phyloP scores from a whole-genome alignment of 441 rosid genomes.

The Populus trichocarpa region DNA sequence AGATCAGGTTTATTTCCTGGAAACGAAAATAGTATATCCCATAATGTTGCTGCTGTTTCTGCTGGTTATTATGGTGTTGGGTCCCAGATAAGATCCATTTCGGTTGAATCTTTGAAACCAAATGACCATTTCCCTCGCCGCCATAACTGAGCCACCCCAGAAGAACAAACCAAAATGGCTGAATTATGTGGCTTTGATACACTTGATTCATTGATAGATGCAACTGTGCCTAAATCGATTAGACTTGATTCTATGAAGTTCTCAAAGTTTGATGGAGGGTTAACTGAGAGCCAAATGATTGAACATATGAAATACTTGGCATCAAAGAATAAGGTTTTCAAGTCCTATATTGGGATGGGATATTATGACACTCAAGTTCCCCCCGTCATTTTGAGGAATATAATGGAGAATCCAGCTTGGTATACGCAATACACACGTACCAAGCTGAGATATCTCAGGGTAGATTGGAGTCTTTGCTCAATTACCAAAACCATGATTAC shows the following conservation, averaged over 20 bases:
- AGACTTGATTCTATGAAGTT: slow-evolving; percentile 80
- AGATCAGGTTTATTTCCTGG: slow-evolving; percentile 36
- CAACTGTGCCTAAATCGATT: slow-evolving; percentile 91
- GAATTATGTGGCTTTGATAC: slow-evolving; percentile 63
- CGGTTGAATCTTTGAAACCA: slow-evolving; percentile 69
- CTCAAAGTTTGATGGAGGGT: slow-evolving; percentile 73
- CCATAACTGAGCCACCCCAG: slow-evolving; percentile 88
- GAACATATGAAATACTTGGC: slow-evolving; percentile 72
- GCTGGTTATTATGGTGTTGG: slow-evolving; percentile 24
- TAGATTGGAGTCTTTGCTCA: slow-evolving; percentile 82
- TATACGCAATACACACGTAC: slow-evolving; percentile 92
- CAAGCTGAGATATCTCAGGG: slow-evolving; percentile 98
- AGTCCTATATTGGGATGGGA: slow-evolving; percentile 93
- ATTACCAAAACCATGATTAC: slow-evolving; percentile 81
- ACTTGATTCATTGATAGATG: slow-evolving; percentile 66
- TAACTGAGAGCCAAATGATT: slow-evolving; percentile 90
- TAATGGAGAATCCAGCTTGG: slow-evolving; percentile 98
- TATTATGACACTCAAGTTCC: slow-evolving; percentile 86
- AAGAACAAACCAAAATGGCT: slow-evolving; percentile 79
- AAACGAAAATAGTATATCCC: slow-evolving; percentile 20
- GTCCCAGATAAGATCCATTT: slow-evolving; percentile 59
- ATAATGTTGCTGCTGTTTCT: background rate
- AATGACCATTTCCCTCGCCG: slow-evolving; percentile 82
- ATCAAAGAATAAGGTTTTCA: slow-evolving; percentile 72
- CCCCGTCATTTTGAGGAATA: slow-evolving; percentile 84